Evolutionary conservation across 169 alveolate genomes (phyloP).

Genomic region (Plasmodium relictum): DNA sequence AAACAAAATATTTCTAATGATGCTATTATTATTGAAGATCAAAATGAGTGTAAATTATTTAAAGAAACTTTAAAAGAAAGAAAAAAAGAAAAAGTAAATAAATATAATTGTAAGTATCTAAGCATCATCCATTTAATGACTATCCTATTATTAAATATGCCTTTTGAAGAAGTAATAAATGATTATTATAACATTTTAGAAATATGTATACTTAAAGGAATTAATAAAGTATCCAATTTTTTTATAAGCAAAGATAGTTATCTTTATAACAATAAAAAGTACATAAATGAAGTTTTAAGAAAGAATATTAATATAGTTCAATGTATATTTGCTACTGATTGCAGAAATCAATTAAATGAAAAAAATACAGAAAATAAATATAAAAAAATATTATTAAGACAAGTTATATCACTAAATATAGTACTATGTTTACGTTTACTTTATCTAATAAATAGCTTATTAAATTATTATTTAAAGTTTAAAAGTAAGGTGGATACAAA

Average conservation of each 20-base stretch:
- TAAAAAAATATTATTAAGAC: constrained; percentile 11
- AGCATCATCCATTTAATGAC: constrained; percentile 36
- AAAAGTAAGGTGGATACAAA: background rate
- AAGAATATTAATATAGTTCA: constrained; percentile 8
- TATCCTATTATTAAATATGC: constrained; percentile 30
- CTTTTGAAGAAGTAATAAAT: constrained; percentile 5
- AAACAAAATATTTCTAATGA: background rate
- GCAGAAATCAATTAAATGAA: background rate
- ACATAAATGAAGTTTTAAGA: constrained; percentile 27
- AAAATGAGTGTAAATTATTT: too few species aligned
- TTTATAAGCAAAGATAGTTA: constrained; percentile 36
- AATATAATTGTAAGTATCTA: constrained; percentile 54
- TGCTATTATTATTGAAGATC: too few species aligned
- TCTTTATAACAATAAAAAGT: constrained; percentile 20
- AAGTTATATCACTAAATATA: constrained; percentile 28
- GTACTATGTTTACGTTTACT: constrained; percentile 40
- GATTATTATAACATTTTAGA: constrained; percentile 12
- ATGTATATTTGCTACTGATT: constrained; percentile 4
- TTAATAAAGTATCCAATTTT: constrained; percentile 51
- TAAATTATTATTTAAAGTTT: constrained; percentile 21
- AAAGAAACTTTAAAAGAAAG: background rate
- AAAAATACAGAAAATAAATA: background rate
- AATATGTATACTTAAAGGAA: constrained; percentile 43
- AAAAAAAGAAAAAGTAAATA: constrained; percentile 11
- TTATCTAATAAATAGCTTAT: constrained; percentile 32